Evolutionary conservation across 2,329 filamentous ascomycete species (phyloP).

Genomic region (Fusarium subtropicale): DNA sequence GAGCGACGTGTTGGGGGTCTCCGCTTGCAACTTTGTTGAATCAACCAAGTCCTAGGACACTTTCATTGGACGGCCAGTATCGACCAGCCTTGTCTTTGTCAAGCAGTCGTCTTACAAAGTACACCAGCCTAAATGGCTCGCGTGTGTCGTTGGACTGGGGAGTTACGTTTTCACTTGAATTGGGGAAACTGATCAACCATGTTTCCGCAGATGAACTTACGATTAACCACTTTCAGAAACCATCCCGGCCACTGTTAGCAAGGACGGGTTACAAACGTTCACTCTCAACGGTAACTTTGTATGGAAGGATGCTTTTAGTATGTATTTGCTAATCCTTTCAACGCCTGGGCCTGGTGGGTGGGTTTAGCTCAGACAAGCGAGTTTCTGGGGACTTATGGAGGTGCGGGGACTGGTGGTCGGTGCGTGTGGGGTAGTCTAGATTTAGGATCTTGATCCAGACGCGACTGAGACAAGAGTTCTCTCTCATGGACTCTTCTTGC

Average conservation of each 20-base stretch:
- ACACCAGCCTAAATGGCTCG: conserved; percentile 9
- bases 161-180: conserved; percentile 4
- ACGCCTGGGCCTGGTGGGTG: neutral
- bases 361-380: conserved; percentile 30
- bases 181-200: neutral
- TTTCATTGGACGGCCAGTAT: conserved; percentile 5
- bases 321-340: conserved; percentile 19
- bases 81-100: conserved; percentile 16
- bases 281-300: neutral
- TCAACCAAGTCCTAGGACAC: conserved; percentile 1
- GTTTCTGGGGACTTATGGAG: conserved; percentile 38
- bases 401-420: conserved; percentile 44
- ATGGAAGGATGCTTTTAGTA: conserved; percentile 7
- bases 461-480: conserved; percentile 8
- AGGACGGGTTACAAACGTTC: conserved; percentile 11
- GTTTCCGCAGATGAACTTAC: neutral
- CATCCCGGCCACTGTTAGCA: conserved; percentile 4
- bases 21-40: conserved; percentile 30
- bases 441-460: conserved; percentile 34
- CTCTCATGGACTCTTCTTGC: conserved; percentile 28
- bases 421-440: conserved; percentile 46
- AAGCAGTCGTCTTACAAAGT: neutral
- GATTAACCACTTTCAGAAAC: neutral
- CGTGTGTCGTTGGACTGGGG: conserved; percentile 6
- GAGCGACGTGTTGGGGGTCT: conserved; percentile 29